phyloP scores from a whole-genome alignment of 2,329 filamentous ascomycete genomes.

The Diaporthe sp. region DNA sequence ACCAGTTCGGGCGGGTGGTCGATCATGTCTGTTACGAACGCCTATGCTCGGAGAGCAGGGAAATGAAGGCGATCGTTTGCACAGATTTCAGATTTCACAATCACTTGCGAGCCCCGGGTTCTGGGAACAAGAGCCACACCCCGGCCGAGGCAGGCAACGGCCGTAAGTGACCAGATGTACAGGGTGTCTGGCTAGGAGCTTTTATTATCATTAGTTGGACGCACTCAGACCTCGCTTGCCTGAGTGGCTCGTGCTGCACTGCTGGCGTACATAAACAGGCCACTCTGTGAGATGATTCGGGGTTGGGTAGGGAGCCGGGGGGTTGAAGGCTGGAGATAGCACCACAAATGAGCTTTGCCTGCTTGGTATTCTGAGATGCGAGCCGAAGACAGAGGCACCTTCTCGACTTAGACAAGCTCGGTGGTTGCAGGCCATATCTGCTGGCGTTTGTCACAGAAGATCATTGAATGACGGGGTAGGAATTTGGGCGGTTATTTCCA shows the following conservation, averaged over 20 bases:
- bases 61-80: neutral
- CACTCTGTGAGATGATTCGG: conserved; percentile 1
- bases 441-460: conserved; percentile 15
- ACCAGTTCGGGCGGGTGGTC: neutral
- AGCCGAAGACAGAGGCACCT: conserved; percentile 27
- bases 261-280: neutral
- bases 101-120: neutral
- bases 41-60: neutral
- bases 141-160: conserved; percentile 9
- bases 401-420: conserved; percentile 34
- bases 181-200: neutral
- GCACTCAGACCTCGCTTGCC: neutral
- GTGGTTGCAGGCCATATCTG: conserved; percentile 23
- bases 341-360: conserved; percentile 23
- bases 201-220: neutral
- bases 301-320: conserved; percentile 15
- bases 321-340: conserved; percentile 7
- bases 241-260: neutral
- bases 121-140: neutral
- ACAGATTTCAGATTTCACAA: neutral
- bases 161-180: neutral
- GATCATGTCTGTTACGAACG: neutral
- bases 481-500: conserved; percentile 14
- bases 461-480: conserved; percentile 26
- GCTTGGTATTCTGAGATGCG: conserved; percentile 16